Base-by-base conservation (phyloP, 202 grass and related monocot genomes). In the Bolboschoenoplectus hybrid region DNA sequence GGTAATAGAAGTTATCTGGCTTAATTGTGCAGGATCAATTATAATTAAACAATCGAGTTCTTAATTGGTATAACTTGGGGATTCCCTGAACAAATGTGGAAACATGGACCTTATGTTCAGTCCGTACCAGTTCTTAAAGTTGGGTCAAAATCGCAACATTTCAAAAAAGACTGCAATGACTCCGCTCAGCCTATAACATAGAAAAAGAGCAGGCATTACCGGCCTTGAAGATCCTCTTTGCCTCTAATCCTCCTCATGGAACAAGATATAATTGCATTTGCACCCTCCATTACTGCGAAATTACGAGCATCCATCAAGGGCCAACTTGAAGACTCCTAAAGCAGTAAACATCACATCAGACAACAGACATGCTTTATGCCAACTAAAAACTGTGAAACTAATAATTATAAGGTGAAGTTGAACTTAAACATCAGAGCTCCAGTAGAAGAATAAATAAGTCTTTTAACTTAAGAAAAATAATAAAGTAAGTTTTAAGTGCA, bases 241-340 rank as follows among this genome's bases (percentile, higher is more conserved):
- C 88, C 88, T 86, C 76, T 89, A 47, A 89, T 73, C 72, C 88
- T 89, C 85, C 57, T 89, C 77, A 89, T 89, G 51, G 81, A 80
- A 81, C 83, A 89, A 34, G 84, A 82, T 75, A 89, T 86, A 66
- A 82, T 73, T 39, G 84, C 82, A 82, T 89, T 86, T 35, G 64
- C 74, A 63, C 88, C 77, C 16, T 82, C 85, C 88, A 89, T 89
- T 40, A 86, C 88, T 57, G 88, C 88, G 38, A 89, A 89, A 75
- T 89, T 89, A 17, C 84, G 84, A 74, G 88, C 88, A 74, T 89
- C 82, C 41, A 81, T 56, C 12, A 89, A 45, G 14, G 84, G 88
- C 2, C 63, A 53, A 35, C 57, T 85, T 45, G 75, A 47, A 83
- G 85, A 82, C 12, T 51, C 83, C 88, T 89, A 75, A 26, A 86